Evolutionary conservation across 2,329 filamentous ascomycete species (phyloP), one percentile per base, ranked within the genome.

Genomic region (Penicillium capsulatum): DNA sequence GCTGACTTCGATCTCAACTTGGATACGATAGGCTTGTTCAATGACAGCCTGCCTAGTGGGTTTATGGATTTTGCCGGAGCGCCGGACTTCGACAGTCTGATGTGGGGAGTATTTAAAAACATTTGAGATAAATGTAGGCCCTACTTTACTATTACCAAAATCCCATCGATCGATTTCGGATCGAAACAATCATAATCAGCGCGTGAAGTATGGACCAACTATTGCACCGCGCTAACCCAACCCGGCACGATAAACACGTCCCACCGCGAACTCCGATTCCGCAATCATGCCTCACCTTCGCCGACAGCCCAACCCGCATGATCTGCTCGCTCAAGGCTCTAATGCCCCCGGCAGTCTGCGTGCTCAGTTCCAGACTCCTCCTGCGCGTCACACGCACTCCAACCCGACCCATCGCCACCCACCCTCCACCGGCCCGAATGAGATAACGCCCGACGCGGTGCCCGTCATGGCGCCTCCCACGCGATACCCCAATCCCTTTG

Each of bases 321-420:
- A 46, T 15, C 31, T 31, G 20, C 28, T 32, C 16, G 38, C 32
- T 29, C 39, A 54, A 44, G 45, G 41, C 16, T n/a, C 39, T 3
- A 48, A 38, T 20, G 34, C 34, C 6, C 34, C 45, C 6, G 35
- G 38, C 13, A 43, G 38, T 17, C 46, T 54, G 10, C 52, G 50
- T 36, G 36, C 48, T 2, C 60, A 64, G 38, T 64, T 60, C 35
- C 58, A 61, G 13, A 64, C 60, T 7, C 60, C 60, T 7, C 59
- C 60, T 1, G 47, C 59, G 7, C 53, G 54, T 19, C 51, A 48
- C 11, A 57, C 55, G 10, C 60, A 47, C 26, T 46, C 50, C 24
- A 52, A 51, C 30, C 53, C 49, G 44, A 53, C 55, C 7, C 55
- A 56, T 17, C 46, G 51, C 7, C 51, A 47, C 31, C 54, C 53